Evolutionary conservation across 345 rosid genomes (phyloP).

Genomic region (Camelina laxa): DNA sequence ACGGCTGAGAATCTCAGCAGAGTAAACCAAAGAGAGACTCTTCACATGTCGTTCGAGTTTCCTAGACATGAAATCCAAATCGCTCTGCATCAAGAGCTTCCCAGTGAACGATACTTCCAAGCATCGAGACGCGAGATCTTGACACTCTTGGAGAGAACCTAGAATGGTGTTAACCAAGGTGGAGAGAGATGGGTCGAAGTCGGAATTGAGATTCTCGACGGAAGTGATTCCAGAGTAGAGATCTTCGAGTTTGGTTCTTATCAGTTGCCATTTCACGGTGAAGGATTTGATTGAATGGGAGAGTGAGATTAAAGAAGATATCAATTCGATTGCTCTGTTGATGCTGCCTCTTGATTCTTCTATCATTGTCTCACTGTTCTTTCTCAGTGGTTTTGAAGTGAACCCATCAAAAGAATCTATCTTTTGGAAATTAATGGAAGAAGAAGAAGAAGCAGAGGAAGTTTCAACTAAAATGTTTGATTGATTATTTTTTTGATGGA

Average conservation of each 20-base stretch:
- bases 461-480: neutral
- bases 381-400: conserved; percentile 11
- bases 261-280: conserved; percentile 71
- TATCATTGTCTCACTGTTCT: neutral
- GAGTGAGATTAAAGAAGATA: conserved; percentile 59
- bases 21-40: conserved; percentile 61
- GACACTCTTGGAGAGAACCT: no score
- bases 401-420: conserved; percentile 9
- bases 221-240: conserved; percentile 57
- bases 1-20: conserved; percentile 58
- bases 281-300: conserved; percentile 65
- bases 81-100: conserved; percentile 96
- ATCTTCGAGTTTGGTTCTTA: conserved; percentile 68
- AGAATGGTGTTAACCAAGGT: conserved; percentile 50
- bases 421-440: neutral
- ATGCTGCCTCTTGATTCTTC: conserved; percentile 7
- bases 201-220: conserved; percentile 53
- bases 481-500: neutral
- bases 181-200: conserved; percentile 48
- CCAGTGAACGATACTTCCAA: conserved; percentile 81
- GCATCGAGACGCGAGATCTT: no score
- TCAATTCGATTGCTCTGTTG: conserved; percentile 45
- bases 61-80: conserved; percentile 64
- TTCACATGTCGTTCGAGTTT: conserved; percentile 58
- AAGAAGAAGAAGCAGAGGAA: neutral